Conservation (phyloP, 768 basidiomycete species). For the Russula sp. region DNA sequence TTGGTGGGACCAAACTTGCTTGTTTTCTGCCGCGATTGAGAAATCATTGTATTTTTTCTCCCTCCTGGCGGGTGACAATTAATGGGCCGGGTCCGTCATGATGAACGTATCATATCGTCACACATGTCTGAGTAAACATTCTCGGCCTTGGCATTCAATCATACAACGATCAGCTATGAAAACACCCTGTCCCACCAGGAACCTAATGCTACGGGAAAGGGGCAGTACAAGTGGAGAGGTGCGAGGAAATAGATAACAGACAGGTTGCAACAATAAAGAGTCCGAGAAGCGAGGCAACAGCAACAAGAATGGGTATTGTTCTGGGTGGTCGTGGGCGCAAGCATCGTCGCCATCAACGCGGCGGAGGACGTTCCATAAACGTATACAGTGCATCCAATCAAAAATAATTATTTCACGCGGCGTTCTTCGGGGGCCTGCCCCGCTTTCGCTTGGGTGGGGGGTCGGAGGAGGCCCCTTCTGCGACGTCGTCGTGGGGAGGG, state of each 20-base stretch:
- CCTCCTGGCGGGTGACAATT: constrained; percentile 13
- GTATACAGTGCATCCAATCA: constrained; percentile 30
- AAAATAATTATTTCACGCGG: constrained; percentile 19
- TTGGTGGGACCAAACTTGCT: constrained; percentile 12
- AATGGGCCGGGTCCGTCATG: constrained; percentile 8
- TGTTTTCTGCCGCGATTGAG: constrained; percentile 23
- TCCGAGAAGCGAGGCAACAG: constrained; percentile 29
- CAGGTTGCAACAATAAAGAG: constrained; percentile 22
- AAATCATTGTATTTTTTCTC: neutral
- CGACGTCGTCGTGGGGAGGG: constrained; percentile 34
- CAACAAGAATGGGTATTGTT: constrained; percentile 33
- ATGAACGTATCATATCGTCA: constrained; percentile 7
- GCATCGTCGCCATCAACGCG: constrained; percentile 23
- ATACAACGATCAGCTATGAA: constrained; percentile 25
- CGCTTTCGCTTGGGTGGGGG: constrained; percentile 60
- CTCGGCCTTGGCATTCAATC: constrained; percentile 21
- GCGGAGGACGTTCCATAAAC: constrained; percentile 27
- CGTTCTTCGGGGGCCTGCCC: constrained; percentile 56
- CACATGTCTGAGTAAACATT: constrained; percentile 16
- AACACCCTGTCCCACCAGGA: constrained; percentile 25
- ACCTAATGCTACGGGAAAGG: constrained; percentile 23
- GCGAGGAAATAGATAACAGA: constrained; percentile 19
- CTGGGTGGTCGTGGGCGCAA: constrained; percentile 33
- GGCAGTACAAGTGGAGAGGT: constrained; percentile 22
- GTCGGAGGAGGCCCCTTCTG: constrained; percentile 40